phyloP scores from a whole-genome alignment of 495 filamentous ascomycete species.

The Penicillium crystallinum region DNA sequence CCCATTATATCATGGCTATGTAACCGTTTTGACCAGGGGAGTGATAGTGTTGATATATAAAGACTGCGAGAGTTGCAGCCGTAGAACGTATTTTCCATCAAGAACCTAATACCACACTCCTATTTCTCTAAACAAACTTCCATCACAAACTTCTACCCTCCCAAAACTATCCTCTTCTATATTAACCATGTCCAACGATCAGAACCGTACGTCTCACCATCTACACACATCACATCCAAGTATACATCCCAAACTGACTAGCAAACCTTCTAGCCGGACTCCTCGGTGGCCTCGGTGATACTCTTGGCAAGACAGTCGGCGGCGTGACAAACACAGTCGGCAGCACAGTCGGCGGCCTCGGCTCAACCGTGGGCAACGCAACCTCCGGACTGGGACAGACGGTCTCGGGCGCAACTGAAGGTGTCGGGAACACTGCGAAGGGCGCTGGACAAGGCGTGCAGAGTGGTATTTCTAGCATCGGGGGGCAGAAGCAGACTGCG shows the following conservation, averaged over 20 bases:
- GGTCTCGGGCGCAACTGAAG: conserved; percentile 27
- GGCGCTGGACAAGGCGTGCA: conserved; percentile 13
- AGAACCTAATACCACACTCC: no score
- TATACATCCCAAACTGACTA: neutral
- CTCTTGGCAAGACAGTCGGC: conserved; percentile 33
- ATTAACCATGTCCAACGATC: neutral
- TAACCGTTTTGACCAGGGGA: conserved; percentile 8
- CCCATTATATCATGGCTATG: conserved; percentile 24
- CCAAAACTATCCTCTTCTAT: neutral
- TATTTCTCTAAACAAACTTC: no score
- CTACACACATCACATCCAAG: no score
- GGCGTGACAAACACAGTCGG: conserved; percentile 34
- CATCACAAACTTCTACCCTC: no score
- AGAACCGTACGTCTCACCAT: neutral
- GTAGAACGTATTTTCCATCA: no score
- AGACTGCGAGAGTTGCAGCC: no score
- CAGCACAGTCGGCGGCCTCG: conserved; percentile 28
- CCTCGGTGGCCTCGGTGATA: conserved; percentile 31
- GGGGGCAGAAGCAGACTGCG: conserved; percentile 20
- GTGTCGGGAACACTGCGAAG: conserved; percentile 33
- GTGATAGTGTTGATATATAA: neutral
- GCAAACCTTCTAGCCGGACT: conserved; percentile 15
- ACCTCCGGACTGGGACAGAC: conserved; percentile 32
- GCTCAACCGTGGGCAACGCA: conserved; percentile 31
- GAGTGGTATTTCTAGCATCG: conserved; percentile 10